Percentiles rank a stretch among this genome's conserved stretches.
Evolutionary conservation across 331 rosid genomes (phyloP).

Genomic region (Acacia pycnantha): DNA sequence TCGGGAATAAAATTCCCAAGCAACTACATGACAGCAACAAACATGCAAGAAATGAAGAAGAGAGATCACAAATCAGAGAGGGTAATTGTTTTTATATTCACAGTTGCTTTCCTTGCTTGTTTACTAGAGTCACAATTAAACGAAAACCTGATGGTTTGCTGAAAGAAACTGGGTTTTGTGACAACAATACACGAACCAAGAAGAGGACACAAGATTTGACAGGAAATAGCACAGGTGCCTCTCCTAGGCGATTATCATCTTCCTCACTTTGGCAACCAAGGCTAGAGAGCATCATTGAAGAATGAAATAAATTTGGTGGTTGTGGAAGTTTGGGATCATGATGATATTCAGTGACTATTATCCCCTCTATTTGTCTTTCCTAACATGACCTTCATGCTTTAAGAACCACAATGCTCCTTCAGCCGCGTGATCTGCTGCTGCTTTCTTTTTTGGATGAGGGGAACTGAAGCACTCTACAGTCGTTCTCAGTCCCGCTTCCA

Average conservation of each 20-base stretch:
- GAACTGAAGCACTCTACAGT: conserved; percentile 59
- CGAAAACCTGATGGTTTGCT: conserved; percentile 21
- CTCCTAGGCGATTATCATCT: conserved; percentile 43
- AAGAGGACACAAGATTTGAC: conserved; percentile 33
- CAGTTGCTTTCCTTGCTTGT: conserved; percentile 28
- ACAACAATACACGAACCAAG: conserved; percentile 21
- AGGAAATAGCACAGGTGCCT: conserved; percentile 32
- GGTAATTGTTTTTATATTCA: conserved; percentile 13
- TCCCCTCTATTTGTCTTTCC: conserved; percentile 23
- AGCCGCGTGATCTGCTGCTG: conserved; percentile 63
- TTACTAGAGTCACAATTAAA: conserved; percentile 22
- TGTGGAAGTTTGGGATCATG: conserved; percentile 14
- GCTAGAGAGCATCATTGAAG: conserved; percentile 59
- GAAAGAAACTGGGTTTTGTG: conserved; percentile 25
- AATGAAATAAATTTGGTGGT: conserved; percentile 33
- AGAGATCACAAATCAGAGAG: conserved; percentile 9
- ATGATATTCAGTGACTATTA: conserved; percentile 26
- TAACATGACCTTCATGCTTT: conserved; percentile 33
- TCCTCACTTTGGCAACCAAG: conserved; percentile 62
- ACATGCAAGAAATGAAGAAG: not conserved
- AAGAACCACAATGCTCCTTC: conserved; percentile 72
- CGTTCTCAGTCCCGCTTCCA: conserved; percentile 26
- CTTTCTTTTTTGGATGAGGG: conserved; percentile 51
- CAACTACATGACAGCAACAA: conserved; percentile 18
- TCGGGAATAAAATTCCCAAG: conserved; percentile 32